These are phyloP conservation scores for Symbiodinium pilosum DNA, from an alignment of 73 alveolate genomes.

Conservation along the genomic window DNA sequence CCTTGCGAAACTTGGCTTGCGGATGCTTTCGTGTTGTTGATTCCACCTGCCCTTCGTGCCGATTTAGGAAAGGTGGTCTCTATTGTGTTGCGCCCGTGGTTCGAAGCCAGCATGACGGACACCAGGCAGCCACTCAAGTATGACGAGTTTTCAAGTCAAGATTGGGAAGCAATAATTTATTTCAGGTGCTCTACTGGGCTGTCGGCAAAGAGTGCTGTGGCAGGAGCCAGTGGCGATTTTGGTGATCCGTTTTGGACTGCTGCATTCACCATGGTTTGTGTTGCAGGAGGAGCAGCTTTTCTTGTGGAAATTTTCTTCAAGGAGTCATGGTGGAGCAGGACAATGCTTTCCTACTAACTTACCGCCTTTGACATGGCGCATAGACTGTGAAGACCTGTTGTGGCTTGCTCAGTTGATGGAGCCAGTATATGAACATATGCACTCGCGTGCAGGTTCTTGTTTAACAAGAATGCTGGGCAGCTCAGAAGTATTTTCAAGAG, in stretches of 20 bases:
- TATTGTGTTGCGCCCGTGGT: conserved; percentile 73
- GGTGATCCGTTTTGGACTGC: not conserved
- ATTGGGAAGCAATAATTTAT: not conserved
- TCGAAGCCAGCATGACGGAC: no score
- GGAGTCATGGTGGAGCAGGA: conserved; percentile 13
- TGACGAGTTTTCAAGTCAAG: not conserved
- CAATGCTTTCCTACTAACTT: no score
- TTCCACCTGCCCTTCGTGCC: no score
- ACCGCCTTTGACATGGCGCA: no score
- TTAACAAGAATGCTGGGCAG: no score
- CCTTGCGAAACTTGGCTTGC: conserved; percentile 5
- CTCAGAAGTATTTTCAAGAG: no score
- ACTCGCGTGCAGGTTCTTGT: no score
- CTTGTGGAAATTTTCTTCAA: not conserved
- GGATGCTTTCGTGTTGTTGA: not conserved
- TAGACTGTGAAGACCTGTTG: no score
- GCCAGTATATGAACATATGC: no score
- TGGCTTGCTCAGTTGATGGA: no score
- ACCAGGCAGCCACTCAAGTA: not conserved
- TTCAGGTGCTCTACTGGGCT: conserved; percentile 43
- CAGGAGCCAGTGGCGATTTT: not conserved
- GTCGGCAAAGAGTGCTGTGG: conserved; percentile 72
- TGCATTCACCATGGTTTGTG: not conserved
- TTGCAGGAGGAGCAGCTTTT: not conserved
- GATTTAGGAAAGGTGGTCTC: conserved; percentile 20